Percentiles rank a stretch among this genome's conserved stretches.
phyloP scores from a whole-genome alignment of 176 grass and related monocot species.

The Oryza punctata region DNA sequence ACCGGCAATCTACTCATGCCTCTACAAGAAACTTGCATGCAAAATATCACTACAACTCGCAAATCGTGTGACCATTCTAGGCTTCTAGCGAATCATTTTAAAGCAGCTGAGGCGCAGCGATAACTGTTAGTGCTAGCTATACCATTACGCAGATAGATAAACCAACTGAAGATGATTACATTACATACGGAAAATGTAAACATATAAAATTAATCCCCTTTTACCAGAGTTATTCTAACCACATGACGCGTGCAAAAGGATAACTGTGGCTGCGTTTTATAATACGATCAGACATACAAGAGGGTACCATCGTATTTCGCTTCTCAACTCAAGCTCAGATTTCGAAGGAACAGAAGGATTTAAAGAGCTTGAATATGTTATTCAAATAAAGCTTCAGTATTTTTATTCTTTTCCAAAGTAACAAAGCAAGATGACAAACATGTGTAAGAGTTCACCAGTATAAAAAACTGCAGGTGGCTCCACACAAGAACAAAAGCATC shows the following conservation, averaged over 20 bases:
- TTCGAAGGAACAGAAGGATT: background rate
- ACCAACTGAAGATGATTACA: background rate
- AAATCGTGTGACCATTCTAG: background rate
- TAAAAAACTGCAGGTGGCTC: slow-evolving; percentile 40
- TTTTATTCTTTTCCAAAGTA: slow-evolving; percentile 24
- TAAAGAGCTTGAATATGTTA: background rate
- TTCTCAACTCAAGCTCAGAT: background rate
- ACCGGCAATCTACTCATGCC: background rate
- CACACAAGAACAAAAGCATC: slow-evolving; percentile 20
- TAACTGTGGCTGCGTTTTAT: background rate
- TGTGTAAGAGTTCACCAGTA: slow-evolving; percentile 11
- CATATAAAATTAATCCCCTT: background rate
- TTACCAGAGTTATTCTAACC: background rate
- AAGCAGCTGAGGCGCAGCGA: background rate
- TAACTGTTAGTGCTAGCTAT: background rate
- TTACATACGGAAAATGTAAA: background rate
- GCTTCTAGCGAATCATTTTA: background rate
- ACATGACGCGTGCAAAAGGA: background rate
- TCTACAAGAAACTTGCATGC: background rate
- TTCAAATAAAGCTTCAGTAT: background rate
- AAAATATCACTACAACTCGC: background rate
- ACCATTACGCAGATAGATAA: background rate
- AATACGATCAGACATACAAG: background rate
- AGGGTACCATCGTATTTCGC: background rate
- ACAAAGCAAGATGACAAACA: slow-evolving; percentile 12